Evolutionary conservation across 768 basidiomycete genomes (phyloP), one percentile per base, ranked within the genome.

Genomic region (Arthromyces matolae): DNA sequence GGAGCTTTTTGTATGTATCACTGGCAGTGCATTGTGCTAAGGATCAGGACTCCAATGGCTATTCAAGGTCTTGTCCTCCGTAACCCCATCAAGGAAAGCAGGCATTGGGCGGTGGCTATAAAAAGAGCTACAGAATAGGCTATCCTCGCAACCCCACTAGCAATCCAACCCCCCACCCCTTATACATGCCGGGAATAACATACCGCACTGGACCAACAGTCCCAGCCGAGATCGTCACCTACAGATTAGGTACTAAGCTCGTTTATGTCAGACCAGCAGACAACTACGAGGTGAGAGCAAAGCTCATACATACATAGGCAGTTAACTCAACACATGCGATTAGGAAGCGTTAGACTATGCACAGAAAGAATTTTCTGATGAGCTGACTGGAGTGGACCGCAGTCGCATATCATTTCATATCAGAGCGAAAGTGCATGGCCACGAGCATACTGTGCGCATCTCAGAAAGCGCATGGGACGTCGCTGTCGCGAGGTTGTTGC

Each of bases 341-440:
- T 33, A 81, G 80, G 62, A 74, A 64, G 81, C 81, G 0, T 57
- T 83, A 24, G 65, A 69, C 19, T 66, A 74, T 29, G 80, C 77
- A 4, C 70, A 72, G 31, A 68, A 75, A 45, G 79, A 76, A 34
- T 83, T 78, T 28, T 63, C 70, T 2, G 64, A 67, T 8, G 67
- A 69, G 28, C 72, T 82, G 22, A 58, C 53, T 6, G 47, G 58
- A 6, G 50, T 75, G 6, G 55, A 68, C 1, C 66, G 72, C 24
- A 61, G 71, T 1, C 68, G 70, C 1, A 72, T 83, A 5, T 63
- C 69, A 4, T 77, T 83, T 52, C 68, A 65, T 24, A 58, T 77
- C 13, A 59, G 55, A 19, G 66, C 69, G 4, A 54, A 64, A 2
- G 57, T 69, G 23, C 62, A 66, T 8, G 63, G 65, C 0, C 51